Base-by-base conservation (phyloP, 225 moss, liverwort and hornwort species). In the Marchantia paleacea region DNA sequence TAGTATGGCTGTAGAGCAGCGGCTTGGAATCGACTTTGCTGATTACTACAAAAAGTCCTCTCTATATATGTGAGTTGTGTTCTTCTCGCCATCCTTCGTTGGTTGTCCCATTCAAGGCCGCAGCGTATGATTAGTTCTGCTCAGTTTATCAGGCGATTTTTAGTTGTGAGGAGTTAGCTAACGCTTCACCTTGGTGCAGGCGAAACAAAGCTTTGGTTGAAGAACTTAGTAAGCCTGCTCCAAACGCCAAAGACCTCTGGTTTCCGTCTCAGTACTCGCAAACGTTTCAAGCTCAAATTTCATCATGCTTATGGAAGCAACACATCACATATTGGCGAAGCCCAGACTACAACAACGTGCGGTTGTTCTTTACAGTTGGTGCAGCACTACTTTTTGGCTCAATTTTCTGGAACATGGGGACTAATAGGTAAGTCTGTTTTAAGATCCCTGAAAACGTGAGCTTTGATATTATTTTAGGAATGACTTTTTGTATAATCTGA, bases 281-380 rank as follows among this genome's bases (percentile, higher is more conserved):
- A 69, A 62, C 82, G 0, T 85, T 83, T 52, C 63, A 1, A 8
- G 47, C 74, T 3, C 87, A 88, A 60, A 16, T 78, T 6, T 29
- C 79, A 0, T 80, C 84, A 11, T 83, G 82, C 80, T 75, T 88
- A 60, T 88, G 87, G 87, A 88, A 88, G 69, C 87, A 88, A 58
- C 61, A 85, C 28, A 50, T 77, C 29, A 88, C 87, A 50, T 88
- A 88, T 16, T 88, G 85, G 87, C 85, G 87, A 22, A 85, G 84
- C 55, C 85, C 87, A 24, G 82, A 80, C 24, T 88, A 88, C 75
- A 88, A 88, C 85, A 85, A 85, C 26, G 87, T 88, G 79, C 87
- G 87, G 72, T 67, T 85, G 65, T 78, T 85, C 70, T 88, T 85
- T 20, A 81, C 85, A 6, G 0, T 52, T 20, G 80, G 79, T 48